Percentiles rank a stretch among this genome's conserved stretches.
Evolutionary conservation across 306 rosid genomes (phyloP).

Genomic region (Quercus mongolica): DNA sequence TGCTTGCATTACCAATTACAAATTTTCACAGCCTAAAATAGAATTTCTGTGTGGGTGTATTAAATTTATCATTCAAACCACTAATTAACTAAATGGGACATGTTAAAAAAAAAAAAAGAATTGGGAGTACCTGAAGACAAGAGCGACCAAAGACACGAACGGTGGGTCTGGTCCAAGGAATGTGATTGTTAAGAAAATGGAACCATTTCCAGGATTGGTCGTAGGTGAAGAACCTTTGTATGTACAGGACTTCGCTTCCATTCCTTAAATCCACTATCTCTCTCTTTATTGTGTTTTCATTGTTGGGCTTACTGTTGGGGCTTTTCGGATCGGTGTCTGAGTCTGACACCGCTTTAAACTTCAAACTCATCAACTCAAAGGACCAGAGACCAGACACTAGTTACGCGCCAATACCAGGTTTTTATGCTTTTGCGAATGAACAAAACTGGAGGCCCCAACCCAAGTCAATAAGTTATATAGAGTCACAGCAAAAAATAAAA

Average conservation of each 20-base stretch:
- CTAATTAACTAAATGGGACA: too few species aligned
- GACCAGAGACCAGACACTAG: not conserved
- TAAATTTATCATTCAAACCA: too few species aligned
- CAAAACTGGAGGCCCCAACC: not conserved
- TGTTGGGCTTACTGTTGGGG: slow-evolving; percentile 18
- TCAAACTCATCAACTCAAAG: slow-evolving; percentile 37
- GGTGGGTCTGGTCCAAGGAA: slow-evolving; percentile 91
- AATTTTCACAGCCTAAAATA: too few species aligned
- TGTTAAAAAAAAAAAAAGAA: not conserved
- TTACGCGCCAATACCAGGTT: not conserved
- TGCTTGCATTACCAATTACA: too few species aligned
- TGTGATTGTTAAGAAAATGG: slow-evolving; percentile 53
- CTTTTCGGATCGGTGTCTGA: slow-evolving; percentile 12
- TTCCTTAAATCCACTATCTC: slow-evolving; percentile 58
- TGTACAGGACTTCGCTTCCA: slow-evolving; percentile 70
- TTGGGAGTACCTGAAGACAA: slow-evolving; percentile 58
- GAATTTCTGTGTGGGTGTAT: too few species aligned
- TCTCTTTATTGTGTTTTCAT: slow-evolving; percentile 26
- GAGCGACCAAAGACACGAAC: slow-evolving; percentile 74
- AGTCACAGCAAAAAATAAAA: too few species aligned
- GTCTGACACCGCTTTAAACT: slow-evolving; percentile 35
- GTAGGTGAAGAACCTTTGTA: slow-evolving; percentile 46
- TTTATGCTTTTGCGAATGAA: not conserved
- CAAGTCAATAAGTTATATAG: not conserved
- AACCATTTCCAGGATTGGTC: slow-evolving; percentile 77